These are phyloP conservation scores for Botrytis medusae DNA, from an alignment of 2,329 filamentous ascomycete genomes.

Conservation along the genomic window DNA sequence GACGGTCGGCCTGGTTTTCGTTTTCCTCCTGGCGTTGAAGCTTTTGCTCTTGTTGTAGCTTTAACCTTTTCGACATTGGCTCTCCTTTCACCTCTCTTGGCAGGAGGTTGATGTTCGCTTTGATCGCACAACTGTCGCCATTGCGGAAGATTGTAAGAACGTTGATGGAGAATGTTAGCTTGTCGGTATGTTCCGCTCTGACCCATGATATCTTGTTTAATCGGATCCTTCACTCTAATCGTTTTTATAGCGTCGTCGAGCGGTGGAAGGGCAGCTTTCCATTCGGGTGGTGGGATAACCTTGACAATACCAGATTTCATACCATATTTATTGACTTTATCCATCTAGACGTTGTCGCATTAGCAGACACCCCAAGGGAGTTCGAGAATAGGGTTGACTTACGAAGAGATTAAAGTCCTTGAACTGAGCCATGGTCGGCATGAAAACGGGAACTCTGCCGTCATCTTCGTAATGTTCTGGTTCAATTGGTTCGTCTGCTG, in stretches of 20 bases:
- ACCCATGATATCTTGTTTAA: slow-evolving; percentile 97
- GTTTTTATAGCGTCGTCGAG: slow-evolving; percentile 86
- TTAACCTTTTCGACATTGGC: slow-evolving; percentile 44
- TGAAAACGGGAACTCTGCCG: slow-evolving; percentile 90
- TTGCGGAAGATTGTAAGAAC: slow-evolving; percentile 94
- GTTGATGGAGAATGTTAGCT: slow-evolving; percentile 93
- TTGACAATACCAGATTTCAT: slow-evolving; percentile 98
- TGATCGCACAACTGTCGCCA: slow-evolving; percentile 94
- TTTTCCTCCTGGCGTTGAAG: slow-evolving; percentile 26
- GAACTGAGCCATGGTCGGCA: slow-evolving; percentile 93
- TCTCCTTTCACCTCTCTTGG: slow-evolving; percentile 78
- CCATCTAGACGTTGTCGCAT: slow-evolving; percentile 52
- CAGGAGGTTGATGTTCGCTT: slow-evolving; percentile 92
- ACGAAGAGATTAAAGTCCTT: slow-evolving; percentile 90
- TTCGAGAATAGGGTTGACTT: slow-evolving; percentile 40
- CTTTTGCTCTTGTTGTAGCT: slow-evolving; percentile 38
- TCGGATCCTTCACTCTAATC: slow-evolving; percentile 92
- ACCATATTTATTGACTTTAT: slow-evolving; percentile 84
- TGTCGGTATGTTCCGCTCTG: slow-evolving; percentile 94
- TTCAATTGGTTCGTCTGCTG: slow-evolving; percentile 67
- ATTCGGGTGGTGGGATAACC: slow-evolving; percentile 89
- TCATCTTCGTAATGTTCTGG: slow-evolving; percentile 74
- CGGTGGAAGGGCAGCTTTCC: slow-evolving; percentile 76
- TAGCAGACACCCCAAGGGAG: slow-evolving; percentile 24
- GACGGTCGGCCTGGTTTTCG: slow-evolving; percentile 29